Conservation (phyloP, 768 basidiomycete genomes). For the Chalciporus sphaerocephalus region DNA sequence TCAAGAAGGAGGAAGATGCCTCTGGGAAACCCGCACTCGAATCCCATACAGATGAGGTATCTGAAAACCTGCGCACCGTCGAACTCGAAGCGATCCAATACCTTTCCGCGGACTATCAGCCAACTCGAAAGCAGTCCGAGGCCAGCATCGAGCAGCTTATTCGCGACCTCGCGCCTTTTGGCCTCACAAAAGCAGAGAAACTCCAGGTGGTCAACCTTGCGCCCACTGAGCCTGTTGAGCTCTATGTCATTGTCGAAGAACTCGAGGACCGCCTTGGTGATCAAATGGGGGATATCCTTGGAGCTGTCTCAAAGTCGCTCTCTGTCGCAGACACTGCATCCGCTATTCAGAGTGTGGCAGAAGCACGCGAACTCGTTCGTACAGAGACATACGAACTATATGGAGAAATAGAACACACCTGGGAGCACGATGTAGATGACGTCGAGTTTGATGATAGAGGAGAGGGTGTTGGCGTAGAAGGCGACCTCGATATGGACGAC, state of each 20-base stretch:
- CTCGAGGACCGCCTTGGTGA: constrained; percentile 77
- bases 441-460: constrained; percentile 61
- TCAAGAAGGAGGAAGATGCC: constrained; percentile 74
- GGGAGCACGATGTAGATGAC: constrained; percentile 43
- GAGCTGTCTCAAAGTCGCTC: constrained; percentile 46
- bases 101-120: constrained; percentile 71
- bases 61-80: constrained; percentile 79
- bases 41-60: constrained; percentile 50
- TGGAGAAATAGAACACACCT: constrained; percentile 24
- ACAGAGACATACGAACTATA: constrained; percentile 10
- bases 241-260: constrained; percentile 92
- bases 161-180: constrained; percentile 58
- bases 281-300: constrained; percentile 62
- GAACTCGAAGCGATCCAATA: constrained; percentile 86
- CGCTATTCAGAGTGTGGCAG: not conserved
- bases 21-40: constrained; percentile 32
- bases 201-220: constrained; percentile 89
- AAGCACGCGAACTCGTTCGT: not conserved
- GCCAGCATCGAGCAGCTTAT: constrained; percentile 64
- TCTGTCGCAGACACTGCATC: constrained; percentile 6
- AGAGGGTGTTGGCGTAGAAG: constrained; percentile 63
- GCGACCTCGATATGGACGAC: constrained; percentile 67
- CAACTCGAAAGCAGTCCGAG: constrained; percentile 59
- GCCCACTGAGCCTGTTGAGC: constrained; percentile 75
- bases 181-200: constrained; percentile 88